Base-by-base conservation (phyloP, 1,139 yeast species). In the Hyphopichia khmerensis region DNA sequence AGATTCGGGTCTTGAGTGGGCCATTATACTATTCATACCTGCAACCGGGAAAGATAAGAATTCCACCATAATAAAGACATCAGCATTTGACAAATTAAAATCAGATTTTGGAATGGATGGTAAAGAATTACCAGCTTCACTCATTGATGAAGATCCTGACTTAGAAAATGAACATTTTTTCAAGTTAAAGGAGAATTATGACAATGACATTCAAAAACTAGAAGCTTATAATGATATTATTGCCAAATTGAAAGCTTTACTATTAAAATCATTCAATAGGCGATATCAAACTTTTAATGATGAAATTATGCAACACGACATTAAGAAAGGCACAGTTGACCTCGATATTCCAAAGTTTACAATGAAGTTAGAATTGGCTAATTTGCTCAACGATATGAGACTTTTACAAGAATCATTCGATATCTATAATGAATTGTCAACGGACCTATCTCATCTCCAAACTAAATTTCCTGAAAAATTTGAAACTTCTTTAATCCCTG, bases 61-160 rank as follows among this genome's bases (percentile, higher is more conserved):
- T 34, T 56, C 70, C 1, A 55, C 67, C 3, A 43, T 69, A 26
- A 71, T 81, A 43, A 79, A 80, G 43, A 75, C 80, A 2, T 79
- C 83, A 4, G 70, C 80, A 1, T 78, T 76, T 53, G 87, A 85
- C 48, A 88, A 89, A 56, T 62, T 89, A 41, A 76, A 72, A 44
- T 56, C 71, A 2, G 96, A 89, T 56, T 88, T 87, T 60, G 82
- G 79, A 2, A 43, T 53, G 1, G 69, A 65, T 13, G 79, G 78
- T 14, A 72, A 74, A 44, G 71, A 69, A 24, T 48, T 69, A 33
- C 48, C 40, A 16, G 36, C 47, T 3, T 34, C 43, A 23, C 17
- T 21, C 15, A 42, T 33, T 23, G 18, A 43, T 7, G 51, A 45
- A 10, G 50, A 33, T n/a, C 55, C 47, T 41, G 55, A 42, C 44